Percentiles rank a stretch among this genome's conserved stretches.
phyloP scores from a whole-genome alignment of 805 yeast species.

The Metschnikowia reukaufii region DNA sequence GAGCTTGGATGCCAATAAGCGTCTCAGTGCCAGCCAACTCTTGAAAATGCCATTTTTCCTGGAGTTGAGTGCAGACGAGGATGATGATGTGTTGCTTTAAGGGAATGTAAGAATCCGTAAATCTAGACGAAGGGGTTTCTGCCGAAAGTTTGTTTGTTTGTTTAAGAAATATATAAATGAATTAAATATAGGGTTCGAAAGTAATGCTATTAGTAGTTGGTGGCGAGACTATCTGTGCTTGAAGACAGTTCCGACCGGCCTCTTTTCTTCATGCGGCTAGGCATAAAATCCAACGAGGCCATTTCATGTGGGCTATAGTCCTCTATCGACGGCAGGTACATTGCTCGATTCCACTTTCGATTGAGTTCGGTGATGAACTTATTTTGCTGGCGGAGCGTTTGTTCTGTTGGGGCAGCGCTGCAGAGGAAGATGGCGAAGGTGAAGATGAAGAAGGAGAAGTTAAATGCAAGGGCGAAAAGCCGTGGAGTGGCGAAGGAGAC shows the following conservation, averaged over 20 bases:
- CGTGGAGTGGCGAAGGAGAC: constrained; percentile 7
- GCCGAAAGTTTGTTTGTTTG: background rate
- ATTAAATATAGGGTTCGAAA: background rate
- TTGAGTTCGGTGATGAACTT: constrained; percentile 36
- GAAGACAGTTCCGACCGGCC: constrained; percentile 22
- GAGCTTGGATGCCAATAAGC: constrained; percentile 54
- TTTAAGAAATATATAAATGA: background rate
- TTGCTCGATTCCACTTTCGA: constrained; percentile 41
- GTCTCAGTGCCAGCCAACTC: constrained; percentile 59
- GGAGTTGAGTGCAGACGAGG: constrained; percentile 34
- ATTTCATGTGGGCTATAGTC: constrained; percentile 6
- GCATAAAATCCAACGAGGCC: constrained; percentile 2
- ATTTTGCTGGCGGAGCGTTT: constrained; percentile 31
- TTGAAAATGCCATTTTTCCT: constrained; percentile 60
- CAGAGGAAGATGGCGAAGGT: background rate
- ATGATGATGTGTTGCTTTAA: constrained; percentile 33
- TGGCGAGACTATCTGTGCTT: constrained; percentile 19
- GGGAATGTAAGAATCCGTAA: background rate
- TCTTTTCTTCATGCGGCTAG: constrained; percentile 14
- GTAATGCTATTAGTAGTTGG: constrained; percentile 5
- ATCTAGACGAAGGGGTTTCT: background rate
- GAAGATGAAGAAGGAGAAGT: background rate
- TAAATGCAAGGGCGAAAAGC: constrained; percentile 4
- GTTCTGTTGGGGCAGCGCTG: constrained; percentile 9
- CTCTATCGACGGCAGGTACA: constrained; percentile 12